Evolutionary conservation across 768 basidiomycete genomes (phyloP).

Genomic region (Krasilnikovozyma curviuscula): DNA sequence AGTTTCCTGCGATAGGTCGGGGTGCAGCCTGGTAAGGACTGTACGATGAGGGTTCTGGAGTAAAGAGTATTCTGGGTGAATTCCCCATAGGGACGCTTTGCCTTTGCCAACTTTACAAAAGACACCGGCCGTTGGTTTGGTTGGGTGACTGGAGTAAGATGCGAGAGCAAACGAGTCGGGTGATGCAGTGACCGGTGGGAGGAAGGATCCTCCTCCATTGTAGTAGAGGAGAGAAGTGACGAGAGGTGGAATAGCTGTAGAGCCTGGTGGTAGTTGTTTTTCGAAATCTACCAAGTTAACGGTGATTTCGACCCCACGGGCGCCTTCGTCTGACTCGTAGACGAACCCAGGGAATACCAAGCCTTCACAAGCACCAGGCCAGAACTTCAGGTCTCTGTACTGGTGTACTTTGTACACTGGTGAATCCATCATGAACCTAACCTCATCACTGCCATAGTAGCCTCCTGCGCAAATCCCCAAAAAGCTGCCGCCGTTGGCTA

Average conservation of each 20-base stretch:
- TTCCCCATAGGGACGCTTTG: conserved; percentile 38
- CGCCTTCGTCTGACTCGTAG: conserved; percentile 31
- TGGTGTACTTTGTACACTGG: conserved; percentile 26
- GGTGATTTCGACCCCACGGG: conserved; percentile 24
- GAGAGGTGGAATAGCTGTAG: not conserved
- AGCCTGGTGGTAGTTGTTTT: not conserved
- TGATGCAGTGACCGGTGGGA: conserved; percentile 15
- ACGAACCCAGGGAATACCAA: conserved; percentile 31
- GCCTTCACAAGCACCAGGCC: conserved; percentile 28
- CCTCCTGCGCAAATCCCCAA: conserved; percentile 46
- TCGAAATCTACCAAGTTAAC: conserved; percentile 18
- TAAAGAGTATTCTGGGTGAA: conserved; percentile 41
- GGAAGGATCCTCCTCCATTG: conserved; percentile 32
- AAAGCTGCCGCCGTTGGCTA: conserved; percentile 49
- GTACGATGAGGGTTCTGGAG: conserved; percentile 26
- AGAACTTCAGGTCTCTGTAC: conserved; percentile 31
- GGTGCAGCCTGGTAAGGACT: conserved; percentile 12
- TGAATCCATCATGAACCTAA: conserved; percentile 31
- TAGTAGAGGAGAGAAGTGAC: conserved; percentile 26
- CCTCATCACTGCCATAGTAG: conserved; percentile 32
- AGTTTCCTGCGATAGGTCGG: conserved; percentile 10
- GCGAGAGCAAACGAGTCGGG: conserved; percentile 23
- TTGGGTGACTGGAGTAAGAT: conserved; percentile 22
- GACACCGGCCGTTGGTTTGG: conserved; percentile 27
- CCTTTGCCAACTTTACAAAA: conserved; percentile 32